phyloP scores from a whole-genome alignment of 2,329 filamentous ascomycete species.

The Elsinoe necatrix region DNA sequence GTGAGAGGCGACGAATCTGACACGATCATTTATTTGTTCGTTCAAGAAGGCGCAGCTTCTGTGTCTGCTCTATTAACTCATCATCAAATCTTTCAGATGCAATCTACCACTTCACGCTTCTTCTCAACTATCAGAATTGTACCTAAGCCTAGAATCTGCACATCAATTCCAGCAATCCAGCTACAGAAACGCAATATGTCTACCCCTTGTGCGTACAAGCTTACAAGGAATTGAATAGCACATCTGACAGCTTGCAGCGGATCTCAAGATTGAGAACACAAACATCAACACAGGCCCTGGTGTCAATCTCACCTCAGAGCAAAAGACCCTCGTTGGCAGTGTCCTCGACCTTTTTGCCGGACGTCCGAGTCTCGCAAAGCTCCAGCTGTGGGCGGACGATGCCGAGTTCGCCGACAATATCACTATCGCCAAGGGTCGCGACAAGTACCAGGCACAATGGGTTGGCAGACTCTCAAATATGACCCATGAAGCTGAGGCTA shows the following conservation, averaged over 20 bases:
- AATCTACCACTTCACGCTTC: conserved; percentile 7
- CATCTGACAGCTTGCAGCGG: conserved; percentile 18
- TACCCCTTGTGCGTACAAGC: conserved; percentile 5
- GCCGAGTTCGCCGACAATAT: conserved; percentile 52
- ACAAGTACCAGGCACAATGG: conserved; percentile 46
- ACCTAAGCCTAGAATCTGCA: conserved; percentile 7
- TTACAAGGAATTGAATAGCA: conserved; percentile 5
- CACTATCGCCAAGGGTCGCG: conserved; percentile 48
- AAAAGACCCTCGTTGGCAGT: conserved; percentile 49
- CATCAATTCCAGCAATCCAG: conserved; percentile 14
- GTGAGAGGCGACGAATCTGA: not conserved
- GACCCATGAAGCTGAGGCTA: not conserved
- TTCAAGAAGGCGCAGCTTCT: not conserved
- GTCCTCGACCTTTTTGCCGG: conserved; percentile 57
- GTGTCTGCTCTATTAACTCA: not conserved
- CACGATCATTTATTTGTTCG: not conserved
- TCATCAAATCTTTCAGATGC: not conserved
- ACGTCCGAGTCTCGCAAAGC: conserved; percentile 49
- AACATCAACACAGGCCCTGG: conserved; percentile 45
- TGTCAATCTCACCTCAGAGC: conserved; percentile 41
- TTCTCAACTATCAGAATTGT: not conserved
- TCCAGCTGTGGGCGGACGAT: conserved; percentile 51
- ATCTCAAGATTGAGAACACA: conserved; percentile 46
- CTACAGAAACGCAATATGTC: conserved; percentile 17
- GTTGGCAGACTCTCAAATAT: conserved; percentile 17